Evolutionary conservation across 2,329 filamentous ascomycete genomes (phyloP).

Genomic region (Ascochyta lentis): DNA sequence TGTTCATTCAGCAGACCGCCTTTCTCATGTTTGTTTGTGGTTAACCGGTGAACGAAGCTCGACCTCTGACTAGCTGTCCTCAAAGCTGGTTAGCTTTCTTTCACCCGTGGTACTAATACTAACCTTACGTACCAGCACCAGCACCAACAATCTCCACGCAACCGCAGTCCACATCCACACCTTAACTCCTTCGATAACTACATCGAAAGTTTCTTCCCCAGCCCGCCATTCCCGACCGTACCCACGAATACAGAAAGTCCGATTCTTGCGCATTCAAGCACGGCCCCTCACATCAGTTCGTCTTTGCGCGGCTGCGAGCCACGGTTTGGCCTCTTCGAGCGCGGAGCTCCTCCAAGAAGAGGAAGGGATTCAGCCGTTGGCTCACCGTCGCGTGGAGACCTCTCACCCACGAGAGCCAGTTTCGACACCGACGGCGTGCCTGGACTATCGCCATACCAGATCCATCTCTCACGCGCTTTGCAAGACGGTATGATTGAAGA

Average conservation of each 20-base stretch:
- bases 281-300: neutral
- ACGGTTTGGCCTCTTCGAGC: conserved; percentile 2
- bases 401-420: neutral
- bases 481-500: conserved; percentile 15
- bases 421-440: neutral
- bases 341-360: neutral
- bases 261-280: neutral
- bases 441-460: conserved; percentile 3
- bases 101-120: neutral
- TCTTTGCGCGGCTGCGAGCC: neutral
- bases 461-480: conserved; percentile 19
- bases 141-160: conserved; percentile 6
- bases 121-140: conserved; percentile 15
- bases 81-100: neutral
- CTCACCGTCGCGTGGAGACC: conserved; percentile 12
- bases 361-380: conserved; percentile 11
- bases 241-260: neutral
- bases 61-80: neutral
- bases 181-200: conserved; percentile 1
- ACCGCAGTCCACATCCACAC: conserved; percentile 8
- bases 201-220: neutral
- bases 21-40: neutral
- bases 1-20: neutral
- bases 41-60: neutral
- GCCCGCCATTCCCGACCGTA: neutral